These are phyloP conservation scores for Tuber umbilicatum DNA, from an alignment of 495 filamentous ascomycete species.

Conservation along the genomic window DNA sequence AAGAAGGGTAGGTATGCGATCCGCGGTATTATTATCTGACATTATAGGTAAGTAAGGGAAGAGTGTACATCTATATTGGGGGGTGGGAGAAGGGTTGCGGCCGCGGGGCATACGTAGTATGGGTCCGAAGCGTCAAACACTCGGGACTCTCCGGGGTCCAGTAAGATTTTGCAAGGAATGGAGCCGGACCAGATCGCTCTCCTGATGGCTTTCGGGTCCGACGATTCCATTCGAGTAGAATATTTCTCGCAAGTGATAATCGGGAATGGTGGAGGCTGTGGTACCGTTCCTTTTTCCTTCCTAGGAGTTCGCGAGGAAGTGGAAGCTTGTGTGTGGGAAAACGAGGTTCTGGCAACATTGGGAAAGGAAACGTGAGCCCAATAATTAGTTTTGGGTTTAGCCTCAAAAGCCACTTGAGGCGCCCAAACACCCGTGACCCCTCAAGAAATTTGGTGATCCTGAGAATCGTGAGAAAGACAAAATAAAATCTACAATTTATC, in stretches of 20 bases:
- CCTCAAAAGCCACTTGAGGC: neutral
- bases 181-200: slow-evolving; percentile 37
- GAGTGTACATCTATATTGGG: neutral
- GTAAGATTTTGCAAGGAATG: slow-evolving; percentile 40
- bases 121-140: slow-evolving; percentile 36
- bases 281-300: neutral
- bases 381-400: neutral
- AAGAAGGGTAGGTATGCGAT: slow-evolving; percentile 69
- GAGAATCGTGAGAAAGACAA: neutral
- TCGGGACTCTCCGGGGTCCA: slow-evolving; percentile 38
- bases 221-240: slow-evolving; percentile 19
- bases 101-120: slow-evolving; percentile 35
- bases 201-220: slow-evolving; percentile 33
- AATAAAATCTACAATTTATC: neutral
- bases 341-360: neutral
- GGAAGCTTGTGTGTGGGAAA: neutral
- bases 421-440: neutral
- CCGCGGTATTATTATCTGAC: slow-evolving; percentile 54
- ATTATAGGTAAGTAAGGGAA: slow-evolving; percentile 1
- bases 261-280: neutral
- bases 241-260: neutral
- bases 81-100: neutral
- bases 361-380: neutral
- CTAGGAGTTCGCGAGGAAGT: neutral
- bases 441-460: neutral